Conservation (phyloP, 2,329 filamentous ascomycete genomes). For the Cercospora sesami region DNA sequence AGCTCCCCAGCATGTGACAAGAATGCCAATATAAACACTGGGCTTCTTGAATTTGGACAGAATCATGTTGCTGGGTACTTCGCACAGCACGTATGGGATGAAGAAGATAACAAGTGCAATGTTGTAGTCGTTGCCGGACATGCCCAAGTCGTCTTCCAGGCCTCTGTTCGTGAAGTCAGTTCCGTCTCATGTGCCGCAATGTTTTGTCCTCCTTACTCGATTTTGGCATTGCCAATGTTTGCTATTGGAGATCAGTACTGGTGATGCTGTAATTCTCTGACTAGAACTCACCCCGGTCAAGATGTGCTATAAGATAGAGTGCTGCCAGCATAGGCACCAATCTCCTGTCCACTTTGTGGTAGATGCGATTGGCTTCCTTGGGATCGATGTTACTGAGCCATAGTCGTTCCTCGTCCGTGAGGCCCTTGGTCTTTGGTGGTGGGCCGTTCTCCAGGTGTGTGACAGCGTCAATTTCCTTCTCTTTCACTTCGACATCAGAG, state of each 20-base stretch:
- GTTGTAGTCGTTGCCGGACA: slow-evolving; percentile 51
- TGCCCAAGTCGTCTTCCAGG: slow-evolving; percentile 48
- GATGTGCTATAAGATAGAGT: slow-evolving; percentile 49
- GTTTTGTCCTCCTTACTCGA: slow-evolving; percentile 37
- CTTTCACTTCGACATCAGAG: slow-evolving; percentile 14
- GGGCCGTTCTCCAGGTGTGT: slow-evolving; percentile 18
- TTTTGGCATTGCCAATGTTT: slow-evolving; percentile 57
- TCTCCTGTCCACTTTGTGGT: slow-evolving; percentile 37
- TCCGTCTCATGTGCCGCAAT: not conserved
- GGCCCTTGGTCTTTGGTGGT: slow-evolving; percentile 22
- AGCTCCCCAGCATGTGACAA: slow-evolving; percentile 30
- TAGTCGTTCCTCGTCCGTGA: slow-evolving; percentile 28
- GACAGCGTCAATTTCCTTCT: slow-evolving; percentile 27
- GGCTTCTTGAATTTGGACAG: slow-evolving; percentile 41
- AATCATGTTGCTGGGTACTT: slow-evolving; percentile 33
- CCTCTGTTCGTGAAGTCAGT: slow-evolving; percentile 32
- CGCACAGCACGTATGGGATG: slow-evolving; percentile 46
- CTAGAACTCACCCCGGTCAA: slow-evolving; percentile 37
- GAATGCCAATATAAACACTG: slow-evolving; percentile 30
- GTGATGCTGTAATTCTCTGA: not conserved
- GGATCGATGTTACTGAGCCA: slow-evolving; percentile 28
- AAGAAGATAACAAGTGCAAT: slow-evolving; percentile 56
- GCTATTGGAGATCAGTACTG: slow-evolving; percentile 37
- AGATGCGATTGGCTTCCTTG: slow-evolving; percentile 39
- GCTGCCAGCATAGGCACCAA: slow-evolving; percentile 36